Evolutionary conservation across 768 basidiomycete species (phyloP).

Genomic region (Amanita fuliginea): DNA sequence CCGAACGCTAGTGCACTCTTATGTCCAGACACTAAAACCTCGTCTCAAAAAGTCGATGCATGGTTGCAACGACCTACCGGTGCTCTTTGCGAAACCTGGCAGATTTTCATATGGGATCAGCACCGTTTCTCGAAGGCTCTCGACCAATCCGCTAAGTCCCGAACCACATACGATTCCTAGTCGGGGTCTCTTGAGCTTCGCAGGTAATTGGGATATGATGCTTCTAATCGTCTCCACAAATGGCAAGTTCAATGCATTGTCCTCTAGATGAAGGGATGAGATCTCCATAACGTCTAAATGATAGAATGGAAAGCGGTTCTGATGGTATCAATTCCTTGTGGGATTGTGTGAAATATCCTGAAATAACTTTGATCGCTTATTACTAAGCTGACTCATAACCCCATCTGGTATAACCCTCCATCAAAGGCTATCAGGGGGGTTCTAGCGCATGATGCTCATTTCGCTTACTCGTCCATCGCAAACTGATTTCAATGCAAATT

Average conservation of each 20-base stretch:
- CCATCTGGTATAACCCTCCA: too few relatives aligned
- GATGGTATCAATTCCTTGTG: conserved; percentile 1
- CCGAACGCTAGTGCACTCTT: conserved; percentile 77
- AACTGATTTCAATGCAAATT: background rate
- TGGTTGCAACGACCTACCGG: too few relatives aligned
- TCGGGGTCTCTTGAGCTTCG: conserved; percentile 32
- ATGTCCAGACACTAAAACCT: conserved; percentile 63
- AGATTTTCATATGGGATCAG: conserved; percentile 57
- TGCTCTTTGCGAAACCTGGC: conserved; percentile 67
- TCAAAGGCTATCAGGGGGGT: too few relatives aligned
- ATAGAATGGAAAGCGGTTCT: background rate
- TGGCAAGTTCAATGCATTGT: conserved; percentile 1
- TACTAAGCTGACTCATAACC: too few relatives aligned
- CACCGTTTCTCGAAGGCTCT: conserved; percentile 42
- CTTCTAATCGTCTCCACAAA: conserved; percentile 5
- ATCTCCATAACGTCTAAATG: conserved; percentile 1
- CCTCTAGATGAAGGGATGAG: background rate
- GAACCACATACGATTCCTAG: conserved; percentile 86
- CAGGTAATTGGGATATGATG: conserved; percentile 17
- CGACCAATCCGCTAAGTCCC: conserved; percentile 67
- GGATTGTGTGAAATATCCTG: background rate
- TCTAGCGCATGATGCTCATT: background rate
- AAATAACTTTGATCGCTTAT: background rate
- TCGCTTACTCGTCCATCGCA: background rate
- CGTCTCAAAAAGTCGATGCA: background rate